These are phyloP conservation scores for Leccinellum luteum DNA, from an alignment of 768 basidiomycete genomes.

Conservation along the genomic window DNA sequence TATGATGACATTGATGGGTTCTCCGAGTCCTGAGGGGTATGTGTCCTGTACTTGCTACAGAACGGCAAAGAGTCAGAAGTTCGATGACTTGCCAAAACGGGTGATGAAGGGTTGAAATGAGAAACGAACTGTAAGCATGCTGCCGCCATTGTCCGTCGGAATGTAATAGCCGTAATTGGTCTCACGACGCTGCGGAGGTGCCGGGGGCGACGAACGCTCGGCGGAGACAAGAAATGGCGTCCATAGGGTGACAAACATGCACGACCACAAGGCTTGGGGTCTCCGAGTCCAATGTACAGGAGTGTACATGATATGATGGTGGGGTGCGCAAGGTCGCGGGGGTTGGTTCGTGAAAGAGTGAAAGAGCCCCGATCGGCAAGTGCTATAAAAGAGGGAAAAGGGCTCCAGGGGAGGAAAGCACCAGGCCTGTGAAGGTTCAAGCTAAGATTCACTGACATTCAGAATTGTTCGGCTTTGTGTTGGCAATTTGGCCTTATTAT, in stretches of 20 bases:
- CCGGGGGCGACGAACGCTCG: neutral
- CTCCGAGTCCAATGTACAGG: neutral
- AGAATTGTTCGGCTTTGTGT: neutral
- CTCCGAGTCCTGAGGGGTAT: constrained; percentile 71
- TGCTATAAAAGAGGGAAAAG: neutral
- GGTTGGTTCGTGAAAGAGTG: neutral
- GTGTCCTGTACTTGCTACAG: constrained; percentile 53
- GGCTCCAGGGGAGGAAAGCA: neutral
- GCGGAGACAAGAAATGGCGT: constrained; percentile 13
- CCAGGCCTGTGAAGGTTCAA: constrained; percentile 5
- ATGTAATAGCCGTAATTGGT: constrained; percentile 53
- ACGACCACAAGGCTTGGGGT: neutral
- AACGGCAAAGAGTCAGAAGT: neutral
- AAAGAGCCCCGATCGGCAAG: neutral
- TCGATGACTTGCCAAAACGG: neutral
- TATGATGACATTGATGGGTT: constrained; percentile 83
- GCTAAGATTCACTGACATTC: neutral
- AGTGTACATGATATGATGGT: constrained; percentile 10
- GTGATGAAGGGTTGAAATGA: neutral
- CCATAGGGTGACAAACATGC: constrained; percentile 9
- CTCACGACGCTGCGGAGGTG: constrained; percentile 17
- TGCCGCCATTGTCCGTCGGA: constrained; percentile 57
- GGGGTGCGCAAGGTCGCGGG: neutral
- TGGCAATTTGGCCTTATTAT: neutral
- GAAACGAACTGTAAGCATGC: constrained; percentile 64